Conservation (phyloP, 164 flowering plant genomes). For the Paratinospora sagittata region DNA sequence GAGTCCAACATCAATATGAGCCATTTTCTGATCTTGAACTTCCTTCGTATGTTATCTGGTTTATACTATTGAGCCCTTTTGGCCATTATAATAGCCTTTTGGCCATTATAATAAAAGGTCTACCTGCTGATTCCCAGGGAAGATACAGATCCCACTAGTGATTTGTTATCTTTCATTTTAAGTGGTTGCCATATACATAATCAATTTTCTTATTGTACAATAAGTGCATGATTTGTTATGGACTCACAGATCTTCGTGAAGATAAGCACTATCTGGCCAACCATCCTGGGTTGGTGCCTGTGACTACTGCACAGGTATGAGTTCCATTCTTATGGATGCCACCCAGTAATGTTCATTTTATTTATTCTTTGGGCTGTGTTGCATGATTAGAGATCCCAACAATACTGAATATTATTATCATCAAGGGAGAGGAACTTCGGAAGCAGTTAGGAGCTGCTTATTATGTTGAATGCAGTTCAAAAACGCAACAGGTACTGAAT, state of each 20-base stretch:
- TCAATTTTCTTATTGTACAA: background rate
- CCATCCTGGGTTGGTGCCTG: slow-evolving; percentile 92
- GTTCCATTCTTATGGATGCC: slow-evolving; percentile 8
- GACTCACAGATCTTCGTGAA: slow-evolving; percentile 80
- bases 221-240: slow-evolving; percentile 10
- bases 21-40: no score
- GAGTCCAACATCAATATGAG: no score
- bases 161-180: background rate
- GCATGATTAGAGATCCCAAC: slow-evolving; percentile 5
- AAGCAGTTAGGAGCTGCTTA: slow-evolving; percentile 17
- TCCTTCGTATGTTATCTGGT: no score
- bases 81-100: no score
- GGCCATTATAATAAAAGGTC: no score
- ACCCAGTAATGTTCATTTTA: background rate
- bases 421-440: slow-evolving; percentile 95
- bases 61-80: no score
- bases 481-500: slow-evolving; percentile 31
- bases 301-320: slow-evolving; percentile 75
- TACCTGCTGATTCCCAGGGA: no score
- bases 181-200: background rate
- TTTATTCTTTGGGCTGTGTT: slow-evolving; percentile 3
- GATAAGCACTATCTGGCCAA: slow-evolving; percentile 87
- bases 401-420: slow-evolving; percentile 4
- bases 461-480: no score
- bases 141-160: no score